A percentile compares a stretch with the other conserved stretches of the same genome.
Conservation (phyloP, 768 basidiomycete genomes). For the Saitozyma podzolica region DNA sequence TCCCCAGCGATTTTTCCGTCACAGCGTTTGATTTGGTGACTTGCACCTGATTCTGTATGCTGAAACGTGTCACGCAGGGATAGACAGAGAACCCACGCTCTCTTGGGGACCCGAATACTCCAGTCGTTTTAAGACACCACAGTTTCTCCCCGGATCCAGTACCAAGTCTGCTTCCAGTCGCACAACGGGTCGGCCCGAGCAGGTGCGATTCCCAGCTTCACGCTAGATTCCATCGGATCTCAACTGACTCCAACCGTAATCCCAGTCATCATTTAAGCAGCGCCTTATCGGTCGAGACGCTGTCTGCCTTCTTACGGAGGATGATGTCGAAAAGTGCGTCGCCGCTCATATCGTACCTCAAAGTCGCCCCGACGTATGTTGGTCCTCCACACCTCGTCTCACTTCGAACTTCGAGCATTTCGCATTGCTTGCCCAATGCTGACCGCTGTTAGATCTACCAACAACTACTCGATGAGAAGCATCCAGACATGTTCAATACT, state of each 20-base stretch:
- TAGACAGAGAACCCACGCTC: too few species aligned
- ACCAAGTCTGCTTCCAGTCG: background rate
- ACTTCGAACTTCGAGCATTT: too few species aligned
- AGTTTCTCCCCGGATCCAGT: background rate
- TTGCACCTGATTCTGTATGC: too few species aligned
- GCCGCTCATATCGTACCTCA: constrained; percentile 4
- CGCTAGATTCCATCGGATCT: background rate
- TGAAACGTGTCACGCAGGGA: too few species aligned
- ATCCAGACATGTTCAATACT: background rate
- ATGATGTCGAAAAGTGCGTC: background rate
- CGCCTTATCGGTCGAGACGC: background rate
- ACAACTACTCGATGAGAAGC: background rate
- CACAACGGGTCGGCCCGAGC: background rate
- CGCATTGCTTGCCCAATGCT: too few species aligned
- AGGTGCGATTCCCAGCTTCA: too few species aligned
- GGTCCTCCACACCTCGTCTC: background rate
- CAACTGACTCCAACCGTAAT: background rate
- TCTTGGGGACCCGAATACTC: constrained; percentile 8
- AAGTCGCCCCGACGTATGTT: background rate
- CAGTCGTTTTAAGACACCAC: background rate
- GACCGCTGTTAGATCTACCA: constrained; percentile 9
- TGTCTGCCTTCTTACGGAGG: background rate
- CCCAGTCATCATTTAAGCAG: background rate
- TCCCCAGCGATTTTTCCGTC: too few species aligned
- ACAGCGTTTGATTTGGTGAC: background rate